Base-by-base conservation (phyloP, 139 green algal genomes). In the Asterochloris erici region DNA sequence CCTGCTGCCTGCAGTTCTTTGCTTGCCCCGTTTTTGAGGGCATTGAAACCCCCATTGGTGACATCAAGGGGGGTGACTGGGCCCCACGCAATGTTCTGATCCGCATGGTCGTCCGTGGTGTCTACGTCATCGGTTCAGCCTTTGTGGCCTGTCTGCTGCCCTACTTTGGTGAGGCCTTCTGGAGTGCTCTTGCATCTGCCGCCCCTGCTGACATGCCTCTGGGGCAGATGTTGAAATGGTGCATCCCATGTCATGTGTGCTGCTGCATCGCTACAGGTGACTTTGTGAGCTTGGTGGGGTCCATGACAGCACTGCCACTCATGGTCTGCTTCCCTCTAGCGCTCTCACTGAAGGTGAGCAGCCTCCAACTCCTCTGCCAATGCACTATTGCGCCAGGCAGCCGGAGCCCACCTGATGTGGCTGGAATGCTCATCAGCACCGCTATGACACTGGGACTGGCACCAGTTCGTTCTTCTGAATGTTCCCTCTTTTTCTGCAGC, bases 91-190 rank as follows among this genome's bases (percentile, higher is more conserved):
- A 78, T 47, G 26, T 78, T 26, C 1, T 47, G 63, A 47, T 64
- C 19, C 74, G 74, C 28, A 64, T 78, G 62, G 14, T 78, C 15
- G n/a, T 47, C 74, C 62, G 74, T 27, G 29, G n/a, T 21, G 63
- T 78, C 28, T 78, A 78, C 74, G 23, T 78, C 17, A 47, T 19
- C 11, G 17, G 62, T 16, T 64, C 74, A 24, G 63, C 74, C 23
- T 78, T 78, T 78, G 74, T 78, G 28, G 74, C 74, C 15, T 29
- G 29, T n/a, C 29, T 78, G 28, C 11, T 78, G 14, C 74, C 74
- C 14, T 78, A 64, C 74, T 78, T 78, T 78, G 74, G 74, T n/a
- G 74, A 78, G 38, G 38, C 38, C 38, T 54, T 54, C 27, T 78
- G 27, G 15, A 78, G 62, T 64, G 74, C 74, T 24, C 27, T 78